A percentile compares a stretch with the other conserved stretches of the same genome.
These are phyloP conservation scores for Coccomyxa subellipsoidea DNA, from an alignment of 163 green algal genomes.

Conservation along the genomic window DNA sequence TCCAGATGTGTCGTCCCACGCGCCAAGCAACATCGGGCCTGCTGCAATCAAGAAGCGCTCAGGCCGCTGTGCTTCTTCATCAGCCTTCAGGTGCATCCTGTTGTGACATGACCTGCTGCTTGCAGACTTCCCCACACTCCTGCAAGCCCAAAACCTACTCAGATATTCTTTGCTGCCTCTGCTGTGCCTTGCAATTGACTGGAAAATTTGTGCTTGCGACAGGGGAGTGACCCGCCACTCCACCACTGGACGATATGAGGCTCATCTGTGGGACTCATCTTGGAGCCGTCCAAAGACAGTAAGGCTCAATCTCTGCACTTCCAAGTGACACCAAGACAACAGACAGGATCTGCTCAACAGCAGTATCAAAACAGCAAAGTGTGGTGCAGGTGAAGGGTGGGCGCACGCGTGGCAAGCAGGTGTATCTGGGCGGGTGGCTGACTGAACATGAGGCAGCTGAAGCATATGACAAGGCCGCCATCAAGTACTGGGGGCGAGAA, in stretches of 20 bases:
- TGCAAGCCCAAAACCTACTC: background rate
- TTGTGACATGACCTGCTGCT: background rate
- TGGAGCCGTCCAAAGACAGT: conserved; percentile 21
- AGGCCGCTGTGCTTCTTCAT: background rate
- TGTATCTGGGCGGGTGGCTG: conserved; percentile 86
- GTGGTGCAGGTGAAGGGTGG: conserved; percentile 39
- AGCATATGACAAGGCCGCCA: conserved; percentile 80
- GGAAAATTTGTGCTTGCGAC: background rate
- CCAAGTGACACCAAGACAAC: background rate
- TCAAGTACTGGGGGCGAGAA: conserved; percentile 60
- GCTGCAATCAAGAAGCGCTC: background rate
- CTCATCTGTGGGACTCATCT: conserved; percentile 63
- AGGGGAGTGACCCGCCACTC: conserved; percentile 67
- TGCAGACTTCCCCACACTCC: background rate
- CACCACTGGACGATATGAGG: conserved; percentile 77
- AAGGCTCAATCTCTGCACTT: background rate
- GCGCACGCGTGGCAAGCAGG: conserved; percentile 62
- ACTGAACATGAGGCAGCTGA: conserved; percentile 73
- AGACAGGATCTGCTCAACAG: background rate
- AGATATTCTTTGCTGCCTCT: background rate
- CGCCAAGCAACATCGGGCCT: background rate
- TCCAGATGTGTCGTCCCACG: background rate
- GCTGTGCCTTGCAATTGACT: too few relatives aligned
- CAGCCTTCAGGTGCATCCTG: background rate
- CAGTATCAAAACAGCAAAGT: background rate